Conservation (phyloP, 139 green algal species). For the Pseudopediastrum boryanum region DNA sequence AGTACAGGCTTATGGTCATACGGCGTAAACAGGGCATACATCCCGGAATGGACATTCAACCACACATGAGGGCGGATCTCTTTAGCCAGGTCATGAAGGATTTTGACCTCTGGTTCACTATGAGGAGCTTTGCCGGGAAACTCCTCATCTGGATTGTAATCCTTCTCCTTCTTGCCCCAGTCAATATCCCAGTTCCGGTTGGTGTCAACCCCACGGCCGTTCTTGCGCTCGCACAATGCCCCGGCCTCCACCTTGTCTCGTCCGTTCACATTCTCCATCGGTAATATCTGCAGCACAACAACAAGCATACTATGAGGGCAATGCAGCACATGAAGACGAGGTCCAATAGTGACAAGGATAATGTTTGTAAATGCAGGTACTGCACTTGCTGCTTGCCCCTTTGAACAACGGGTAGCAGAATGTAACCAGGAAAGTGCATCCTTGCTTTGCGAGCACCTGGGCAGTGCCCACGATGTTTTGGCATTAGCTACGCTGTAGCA, state of each 20-base stretch:
- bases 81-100: conserved; percentile 69
- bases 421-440: too few species aligned
- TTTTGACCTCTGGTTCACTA: conserved; percentile 89
- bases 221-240: conserved; percentile 94
- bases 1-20: conserved; percentile 81
- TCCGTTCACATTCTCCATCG: conserved; percentile 93
- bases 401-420: too few species aligned
- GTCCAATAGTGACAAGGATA: too few species aligned
- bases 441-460: too few species aligned
- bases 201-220: conserved; percentile 95
- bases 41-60: conserved; percentile 96
- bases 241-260: conserved; percentile 82
- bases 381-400: too few species aligned
- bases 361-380: too few species aligned
- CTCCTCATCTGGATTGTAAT: conserved; percentile 94
- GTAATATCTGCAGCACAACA: conserved; percentile 83
- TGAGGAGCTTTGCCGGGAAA: conserved; percentile 80
- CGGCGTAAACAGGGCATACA: conserved; percentile 96
- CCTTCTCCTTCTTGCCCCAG: conserved; percentile 94
- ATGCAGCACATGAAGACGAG: too few species aligned
- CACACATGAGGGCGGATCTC: conserved; percentile 87
- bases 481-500: too few species aligned
- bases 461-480: too few species aligned
- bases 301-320: too few species aligned
- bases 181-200: conserved; percentile 97